phyloP scores from a whole-genome alignment of 345 rosid species.

The Eucalyptus fibrosa region DNA sequence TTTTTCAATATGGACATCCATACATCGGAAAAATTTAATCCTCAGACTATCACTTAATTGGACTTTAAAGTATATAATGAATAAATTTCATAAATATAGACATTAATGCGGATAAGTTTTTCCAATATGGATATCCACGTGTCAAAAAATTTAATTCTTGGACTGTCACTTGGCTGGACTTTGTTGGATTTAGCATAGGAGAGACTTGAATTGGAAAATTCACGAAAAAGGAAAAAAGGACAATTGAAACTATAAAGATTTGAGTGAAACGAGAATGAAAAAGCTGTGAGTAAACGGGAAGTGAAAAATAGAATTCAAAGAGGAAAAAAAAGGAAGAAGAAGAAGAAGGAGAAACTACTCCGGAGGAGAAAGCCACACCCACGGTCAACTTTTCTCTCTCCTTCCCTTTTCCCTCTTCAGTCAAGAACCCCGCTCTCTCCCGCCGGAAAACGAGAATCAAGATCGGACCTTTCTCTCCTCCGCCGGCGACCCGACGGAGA shows the following conservation, averaged over 20 bases:
- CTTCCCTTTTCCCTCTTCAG: background rate
- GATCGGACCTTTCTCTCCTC: background rate
- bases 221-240: background rate
- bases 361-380: background rate
- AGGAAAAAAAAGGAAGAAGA: background rate
- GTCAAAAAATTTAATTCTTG: background rate
- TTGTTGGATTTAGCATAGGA: background rate
- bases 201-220: background rate
- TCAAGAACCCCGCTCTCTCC: background rate
- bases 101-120: rapidly evolving
- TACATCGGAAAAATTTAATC: background rate
- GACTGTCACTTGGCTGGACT: background rate
- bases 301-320: background rate
- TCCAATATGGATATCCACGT: rapidly evolving
- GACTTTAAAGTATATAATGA: background rate
- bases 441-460: background rate
- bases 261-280: background rate
- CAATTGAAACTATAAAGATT: background rate
- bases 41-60: rapidly evolving
- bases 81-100: background rate
- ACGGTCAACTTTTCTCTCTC: background rate
- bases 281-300: background rate
- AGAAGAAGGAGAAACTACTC: background rate
- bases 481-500: background rate
- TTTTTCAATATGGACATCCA: rapidly evolving